phyloP scores from a whole-genome alignment of 306 rosid species.

The Dryas alaskensis region DNA sequence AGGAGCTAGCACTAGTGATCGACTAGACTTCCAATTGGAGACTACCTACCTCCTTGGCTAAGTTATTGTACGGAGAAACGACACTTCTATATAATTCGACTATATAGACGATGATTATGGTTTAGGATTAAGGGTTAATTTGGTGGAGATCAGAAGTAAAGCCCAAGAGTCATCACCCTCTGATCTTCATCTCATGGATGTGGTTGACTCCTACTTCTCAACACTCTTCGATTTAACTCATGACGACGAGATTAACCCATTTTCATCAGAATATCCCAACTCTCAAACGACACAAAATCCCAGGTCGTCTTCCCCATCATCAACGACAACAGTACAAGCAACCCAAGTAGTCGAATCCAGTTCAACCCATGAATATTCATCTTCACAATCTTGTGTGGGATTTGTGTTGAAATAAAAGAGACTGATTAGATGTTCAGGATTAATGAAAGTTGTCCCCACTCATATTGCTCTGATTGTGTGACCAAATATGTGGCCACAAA shows the following conservation, averaged over 20 bases:
- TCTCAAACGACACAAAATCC: background rate
- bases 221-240: constrained; percentile 21
- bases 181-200: background rate
- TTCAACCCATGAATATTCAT: background rate
- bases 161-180: constrained; percentile 16
- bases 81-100: too few relatives aligned
- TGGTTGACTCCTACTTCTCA: constrained; percentile 41
- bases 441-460: constrained; percentile 35
- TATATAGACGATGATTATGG: too few relatives aligned
- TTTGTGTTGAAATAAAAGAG: constrained; percentile 40
- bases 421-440: constrained; percentile 31
- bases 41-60: too few relatives aligned
- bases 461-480: constrained; percentile 49
- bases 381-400: constrained; percentile 37
- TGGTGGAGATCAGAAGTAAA: constrained; percentile 16
- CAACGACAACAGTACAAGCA: background rate
- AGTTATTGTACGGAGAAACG: too few relatives aligned
- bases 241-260: background rate
- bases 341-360: background rate
- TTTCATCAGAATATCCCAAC: background rate
- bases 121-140: too few relatives aligned
- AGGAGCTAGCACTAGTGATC: too few relatives aligned
- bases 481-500: constrained; percentile 42
- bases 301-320: background rate
- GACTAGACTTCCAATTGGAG: too few relatives aligned